Evolutionary conservation across 1,139 yeast species (phyloP), one percentile per base, ranked within the genome.

Genomic region (Petasospora fabianii): DNA sequence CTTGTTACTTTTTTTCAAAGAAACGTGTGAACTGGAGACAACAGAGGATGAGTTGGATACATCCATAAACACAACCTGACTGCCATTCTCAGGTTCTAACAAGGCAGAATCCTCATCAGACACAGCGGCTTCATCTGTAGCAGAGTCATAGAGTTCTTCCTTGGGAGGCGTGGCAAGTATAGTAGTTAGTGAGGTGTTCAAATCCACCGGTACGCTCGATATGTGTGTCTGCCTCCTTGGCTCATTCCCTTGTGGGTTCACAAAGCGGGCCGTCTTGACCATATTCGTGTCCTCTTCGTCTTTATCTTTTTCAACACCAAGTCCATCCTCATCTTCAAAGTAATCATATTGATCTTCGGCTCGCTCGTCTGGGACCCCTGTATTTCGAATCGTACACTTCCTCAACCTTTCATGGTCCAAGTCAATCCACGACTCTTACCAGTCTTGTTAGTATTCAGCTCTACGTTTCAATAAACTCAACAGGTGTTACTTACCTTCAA

Each of bases 371-470:
- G n/a, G n/a, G n/a, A n/a, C n/a, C n/a, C n/a, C n/a, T n/a, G n/a
- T n/a, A n/a, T n/a, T n/a, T n/a, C n/a, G n/a, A n/a, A n/a, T 20
- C 22, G 10, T 10, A 10, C 22, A 8, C 26, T 24, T 24, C 29
- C 20, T 31, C 13, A 10, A 3, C 36, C 27, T 33, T n/a, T 34
- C 28, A 14, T 30, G 24, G 9, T 36, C 38, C 28, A 43, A 31
- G 28, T 43, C 47, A 13, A 43, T 40, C 47, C 47, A 43, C 6
- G 47, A 43, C 18, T 43, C 47, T 42, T 24, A 13, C 17, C 6
- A 28, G 10, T 16, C 13, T 20, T 16, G 21, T 28, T 28, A 28
- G 26, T 24, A 24, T 7, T 7, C 22, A n/a, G n/a, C n/a, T n/a
- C n/a, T n/a, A n/a, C n/a, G n/a, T n/a, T n/a, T n/a, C n/a, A n/a